A percentile compares a stretch with the other conserved stretches of the same genome.
These are phyloP conservation scores for Hypoxylon sp. DNA, from an alignment of 2,329 filamentous ascomycete species.

Conservation along the genomic window DNA sequence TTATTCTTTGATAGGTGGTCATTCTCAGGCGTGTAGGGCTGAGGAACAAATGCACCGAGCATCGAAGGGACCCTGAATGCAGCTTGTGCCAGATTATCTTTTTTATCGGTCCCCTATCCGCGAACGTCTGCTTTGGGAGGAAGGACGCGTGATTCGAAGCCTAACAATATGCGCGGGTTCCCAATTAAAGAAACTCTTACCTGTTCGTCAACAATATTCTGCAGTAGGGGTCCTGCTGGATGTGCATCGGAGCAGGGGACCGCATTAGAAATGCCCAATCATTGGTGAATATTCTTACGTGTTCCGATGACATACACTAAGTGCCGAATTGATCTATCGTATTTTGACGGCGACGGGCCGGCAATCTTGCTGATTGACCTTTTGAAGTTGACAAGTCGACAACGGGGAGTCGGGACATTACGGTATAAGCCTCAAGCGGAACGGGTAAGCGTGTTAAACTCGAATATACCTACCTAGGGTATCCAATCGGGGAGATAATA, in stretches of 20 bases:
- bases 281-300: conserved; percentile 22
- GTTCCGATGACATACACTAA: conserved; percentile 36
- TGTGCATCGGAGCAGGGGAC: conserved; percentile 34
- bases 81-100: conserved; percentile 26
- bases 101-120: conserved; percentile 11
- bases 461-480: not conserved
- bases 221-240: conserved; percentile 40
- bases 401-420: conserved; percentile 39
- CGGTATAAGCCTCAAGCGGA: conserved; percentile 35
- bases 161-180: conserved; percentile 26
- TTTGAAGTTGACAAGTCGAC: conserved; percentile 35
- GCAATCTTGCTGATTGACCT: conserved; percentile 33
- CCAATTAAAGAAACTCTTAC: conserved; percentile 33
- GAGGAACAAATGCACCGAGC: conserved; percentile 21
- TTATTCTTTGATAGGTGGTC: conserved; percentile 35
- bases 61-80: conserved; percentile 31
- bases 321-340: conserved; percentile 42
- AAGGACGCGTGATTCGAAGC: conserved; percentile 29
- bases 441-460: conserved; percentile 26
- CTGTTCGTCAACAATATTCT: conserved; percentile 21
- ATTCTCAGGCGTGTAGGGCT: conserved; percentile 32
- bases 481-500: conserved; percentile 31
- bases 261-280: conserved; percentile 17
- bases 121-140: conserved; percentile 14
- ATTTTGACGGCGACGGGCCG: conserved; percentile 33